Percentiles rank a stretch among this genome's conserved stretches.
Conservation (phyloP, 2,329 filamentous ascomycete genomes). For the Arachnomyces sp. region DNA sequence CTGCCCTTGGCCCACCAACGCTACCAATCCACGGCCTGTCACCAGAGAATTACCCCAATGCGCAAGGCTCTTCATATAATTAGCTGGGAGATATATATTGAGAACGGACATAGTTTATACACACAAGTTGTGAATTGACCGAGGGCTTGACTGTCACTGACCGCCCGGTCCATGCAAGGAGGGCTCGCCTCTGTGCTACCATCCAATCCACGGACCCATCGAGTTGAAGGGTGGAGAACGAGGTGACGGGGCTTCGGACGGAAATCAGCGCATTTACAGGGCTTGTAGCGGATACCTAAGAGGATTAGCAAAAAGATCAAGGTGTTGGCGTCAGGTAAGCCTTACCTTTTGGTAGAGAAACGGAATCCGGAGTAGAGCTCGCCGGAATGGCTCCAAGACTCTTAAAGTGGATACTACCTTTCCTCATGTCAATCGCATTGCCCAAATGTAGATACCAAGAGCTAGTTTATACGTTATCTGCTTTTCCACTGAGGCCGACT, state of each 20-base stretch:
- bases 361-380: slow-evolving; percentile 74
- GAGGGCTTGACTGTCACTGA: slow-evolving; percentile 68
- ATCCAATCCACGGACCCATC: slow-evolving; percentile 96
- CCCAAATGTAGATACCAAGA: not conserved
- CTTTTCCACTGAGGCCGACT: slow-evolving; percentile 79
- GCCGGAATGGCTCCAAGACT: slow-evolving; percentile 71
- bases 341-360: slow-evolving; percentile 76
- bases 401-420: slow-evolving; percentile 85
- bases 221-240: slow-evolving; percentile 78
- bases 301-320: not conserved
- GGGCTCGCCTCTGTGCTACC: slow-evolving; percentile 72
- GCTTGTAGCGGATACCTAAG: slow-evolving; percentile 69
- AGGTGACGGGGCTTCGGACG: slow-evolving; percentile 76
- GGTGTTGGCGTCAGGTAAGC: not conserved
- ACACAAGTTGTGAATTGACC: slow-evolving; percentile 61
- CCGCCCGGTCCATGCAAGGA: slow-evolving; percentile 95
- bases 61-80: slow-evolving; percentile 52
- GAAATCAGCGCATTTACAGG: slow-evolving; percentile 83
- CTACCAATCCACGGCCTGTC: slow-evolving; percentile 78
- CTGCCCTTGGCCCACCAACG: slow-evolving; percentile 76
- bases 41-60: slow-evolving; percentile 89
- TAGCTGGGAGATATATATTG: slow-evolving; percentile 21
- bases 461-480: slow-evolving; percentile 63
- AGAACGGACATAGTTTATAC: slow-evolving; percentile 11
- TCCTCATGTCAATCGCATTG: slow-evolving; percentile 4